phyloP scores from a whole-genome alignment of 768 basidiomycete species.

The Favolaschia claudopus region DNA sequence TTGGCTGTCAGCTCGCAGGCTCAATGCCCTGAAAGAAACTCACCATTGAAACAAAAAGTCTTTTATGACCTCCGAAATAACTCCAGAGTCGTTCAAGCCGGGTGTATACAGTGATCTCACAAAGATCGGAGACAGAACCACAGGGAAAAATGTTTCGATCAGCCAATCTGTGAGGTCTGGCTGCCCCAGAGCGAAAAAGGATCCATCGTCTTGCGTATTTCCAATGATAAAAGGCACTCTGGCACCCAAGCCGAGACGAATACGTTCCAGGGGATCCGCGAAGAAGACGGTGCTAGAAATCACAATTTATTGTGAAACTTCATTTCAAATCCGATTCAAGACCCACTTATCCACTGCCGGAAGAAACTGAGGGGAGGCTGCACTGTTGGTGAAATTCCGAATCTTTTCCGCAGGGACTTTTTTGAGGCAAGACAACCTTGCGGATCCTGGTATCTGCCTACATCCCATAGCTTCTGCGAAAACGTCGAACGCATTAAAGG shows the following conservation, averaged over 20 bases:
- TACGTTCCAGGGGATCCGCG: slow-evolving; percentile 25
- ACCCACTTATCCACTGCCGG: too few relatives aligned
- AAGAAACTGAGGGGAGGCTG: too few relatives aligned
- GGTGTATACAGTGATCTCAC: slow-evolving; percentile 29
- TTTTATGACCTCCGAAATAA: slow-evolving; percentile 23
- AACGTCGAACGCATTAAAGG: slow-evolving; percentile 17
- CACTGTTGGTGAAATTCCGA: slow-evolving; percentile 25
- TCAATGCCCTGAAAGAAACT: too few relatives aligned
- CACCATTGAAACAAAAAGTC: slow-evolving; percentile 28
- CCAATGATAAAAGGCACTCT: slow-evolving; percentile 28
- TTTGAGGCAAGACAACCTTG: slow-evolving; percentile 32
- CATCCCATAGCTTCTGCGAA: slow-evolving; percentile 27
- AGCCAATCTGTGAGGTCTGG: slow-evolving; percentile 26
- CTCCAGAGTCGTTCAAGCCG: slow-evolving; percentile 23
- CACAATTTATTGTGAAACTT: too few relatives aligned
- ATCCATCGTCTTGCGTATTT: slow-evolving; percentile 28
- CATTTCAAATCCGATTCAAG: too few relatives aligned
- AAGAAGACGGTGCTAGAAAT: slow-evolving; percentile 10
- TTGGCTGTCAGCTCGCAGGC: too few relatives aligned
- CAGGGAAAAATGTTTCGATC: not conserved
- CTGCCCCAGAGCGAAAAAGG: slow-evolving; percentile 21
- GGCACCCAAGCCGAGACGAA: slow-evolving; percentile 22
- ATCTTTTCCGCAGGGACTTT: slow-evolving; percentile 28
- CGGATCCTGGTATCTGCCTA: slow-evolving; percentile 22
- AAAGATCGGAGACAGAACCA: slow-evolving; percentile 11